Evolutionary conservation across 345 rosid species (phyloP), one percentile per base, ranked within the genome.

Genomic region (Dimocarpus longan): DNA sequence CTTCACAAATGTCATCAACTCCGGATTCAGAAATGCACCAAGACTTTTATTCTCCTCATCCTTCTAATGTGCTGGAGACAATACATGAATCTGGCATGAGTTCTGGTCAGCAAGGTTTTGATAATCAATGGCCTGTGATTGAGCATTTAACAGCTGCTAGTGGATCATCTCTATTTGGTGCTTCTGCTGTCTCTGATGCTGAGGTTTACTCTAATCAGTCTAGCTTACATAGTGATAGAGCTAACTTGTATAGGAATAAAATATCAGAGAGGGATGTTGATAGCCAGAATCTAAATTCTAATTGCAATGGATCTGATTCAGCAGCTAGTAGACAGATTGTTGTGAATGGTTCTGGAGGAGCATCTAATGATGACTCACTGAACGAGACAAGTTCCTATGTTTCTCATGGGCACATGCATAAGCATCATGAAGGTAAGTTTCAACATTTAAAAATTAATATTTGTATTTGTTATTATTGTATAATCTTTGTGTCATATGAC

Each of bases 401-500:
- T 64, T 78, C 74, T 43, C 68, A 15, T 63, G 56, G 57, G 57
- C 42, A 16, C 60, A 50, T 24, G 71, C 32, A 68, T 40, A 75
- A 78, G 22, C 70, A 9, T 44, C 70, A 48, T 48, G 85, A 80
- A 76, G 88, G 87, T 87, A 78, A 65, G 19, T 39, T 73, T 64
- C 70, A 32, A 16, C 75, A 26, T 67, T 66, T n/a, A 52, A 32
- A 68, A n/a, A 26, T 80, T 76, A 50, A 71, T 56, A 19, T 79
- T 56, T 63, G 70, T 9, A 24, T 43, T 12, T 67, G 48, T 79
- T 15, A 73, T n/a, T 56, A 7, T 11, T 10, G 37, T 32, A 46
- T 46, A 46, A 46, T 44, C 4, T 66, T 60, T 54, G 26, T 15
- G 43, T 48, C 44, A 18, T 26, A 21, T 56, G 44, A 48, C 9